Percentiles rank a stretch among this genome's conserved stretches.
Evolutionary conservation across 2,329 filamentous ascomycete genomes (phyloP).

Genomic region (Diaporthe caulivora): DNA sequence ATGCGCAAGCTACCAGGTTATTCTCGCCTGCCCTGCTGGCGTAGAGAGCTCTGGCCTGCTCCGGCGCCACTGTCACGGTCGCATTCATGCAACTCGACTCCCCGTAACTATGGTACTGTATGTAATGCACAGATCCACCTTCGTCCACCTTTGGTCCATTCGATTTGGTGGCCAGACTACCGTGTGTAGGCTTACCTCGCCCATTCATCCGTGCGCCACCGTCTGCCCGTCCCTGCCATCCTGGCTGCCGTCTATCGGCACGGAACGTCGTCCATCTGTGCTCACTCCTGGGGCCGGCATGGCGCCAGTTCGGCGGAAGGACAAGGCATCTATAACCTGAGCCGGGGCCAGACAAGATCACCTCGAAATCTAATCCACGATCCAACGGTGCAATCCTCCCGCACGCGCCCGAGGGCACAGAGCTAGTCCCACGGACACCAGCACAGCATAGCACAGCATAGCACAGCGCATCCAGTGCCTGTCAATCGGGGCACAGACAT

Average conservation of each 20-base stretch:
- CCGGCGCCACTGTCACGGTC: constrained; percentile 25
- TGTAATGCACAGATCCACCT: neutral
- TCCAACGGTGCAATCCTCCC: constrained; percentile 25
- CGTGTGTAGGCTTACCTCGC: too few relatives aligned
- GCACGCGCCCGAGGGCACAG: neutral
- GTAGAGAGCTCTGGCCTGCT: constrained; percentile 8
- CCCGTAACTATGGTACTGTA: neutral
- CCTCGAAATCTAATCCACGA: constrained; percentile 5
- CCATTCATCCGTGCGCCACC: constrained; percentile 12
- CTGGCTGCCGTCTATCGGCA: constrained; percentile 21
- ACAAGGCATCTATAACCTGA: neutral
- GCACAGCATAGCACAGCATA: too few relatives aligned
- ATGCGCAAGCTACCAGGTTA: constrained; percentile 19
- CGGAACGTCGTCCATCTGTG: constrained; percentile 29
- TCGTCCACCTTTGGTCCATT: neutral
- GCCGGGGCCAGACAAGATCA: constrained; percentile 21
- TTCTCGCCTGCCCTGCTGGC: constrained; percentile 4
- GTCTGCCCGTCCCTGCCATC: neutral
- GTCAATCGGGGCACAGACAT: constrained; percentile 11
- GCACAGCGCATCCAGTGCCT: neutral
- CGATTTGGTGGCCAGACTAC: neutral
- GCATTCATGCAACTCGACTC: constrained; percentile 22
- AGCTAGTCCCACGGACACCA: neutral
- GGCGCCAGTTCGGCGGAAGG: neutral
- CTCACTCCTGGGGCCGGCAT: neutral